Percentiles rank a stretch among this genome's conserved stretches.
phyloP scores from a whole-genome alignment of 371 early-diverging fungal genomes.

The Fennellomyces sp. region DNA sequence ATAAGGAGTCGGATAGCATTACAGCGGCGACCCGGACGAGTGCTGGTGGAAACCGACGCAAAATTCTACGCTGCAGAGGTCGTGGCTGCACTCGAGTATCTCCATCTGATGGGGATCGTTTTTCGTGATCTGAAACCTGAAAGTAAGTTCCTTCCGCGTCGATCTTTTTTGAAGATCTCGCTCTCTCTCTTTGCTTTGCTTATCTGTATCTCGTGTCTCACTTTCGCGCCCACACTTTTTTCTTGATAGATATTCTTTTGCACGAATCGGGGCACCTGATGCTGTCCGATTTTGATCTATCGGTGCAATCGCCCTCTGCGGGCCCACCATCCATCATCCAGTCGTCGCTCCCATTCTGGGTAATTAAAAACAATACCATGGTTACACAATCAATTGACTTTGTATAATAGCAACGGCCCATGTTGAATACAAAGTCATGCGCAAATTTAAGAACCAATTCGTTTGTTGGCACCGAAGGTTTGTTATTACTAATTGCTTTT shows the following conservation, averaged over 20 bases:
- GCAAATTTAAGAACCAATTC: conserved; percentile 90
- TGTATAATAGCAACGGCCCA: conserved; percentile 50
- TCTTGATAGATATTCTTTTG: conserved; percentile 89
- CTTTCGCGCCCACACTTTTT: too few species aligned
- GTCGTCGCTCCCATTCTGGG: conserved; percentile 48
- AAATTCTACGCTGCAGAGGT: conserved; percentile 98
- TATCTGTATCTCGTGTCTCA: too few species aligned
- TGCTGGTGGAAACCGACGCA: conserved; percentile 81
- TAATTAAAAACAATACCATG: conserved; percentile 14
- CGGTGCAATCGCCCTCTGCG: conserved; percentile 81
- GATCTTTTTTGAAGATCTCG: too few species aligned
- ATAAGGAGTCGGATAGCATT: conserved; percentile 57
- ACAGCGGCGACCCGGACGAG: conserved; percentile 78
- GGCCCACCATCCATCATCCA: conserved; percentile 79
- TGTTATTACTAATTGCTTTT: too few species aligned
- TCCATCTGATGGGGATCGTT: conserved; percentile 93
- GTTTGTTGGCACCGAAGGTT: conserved; percentile 95
- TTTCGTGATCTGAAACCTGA: conserved; percentile 99
- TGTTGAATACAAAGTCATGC: conserved; percentile 86
- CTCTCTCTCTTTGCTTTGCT: not conserved
- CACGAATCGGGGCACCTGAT: conserved; percentile 94
- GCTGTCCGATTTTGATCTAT: conserved; percentile 96
- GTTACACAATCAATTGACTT: not conserved
- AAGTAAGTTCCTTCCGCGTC: too few species aligned
- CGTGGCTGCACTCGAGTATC: conserved; percentile 86